Base-by-base conservation (phyloP, 2,329 filamentous ascomycete species). In the Leptodontidium sp. region DNA sequence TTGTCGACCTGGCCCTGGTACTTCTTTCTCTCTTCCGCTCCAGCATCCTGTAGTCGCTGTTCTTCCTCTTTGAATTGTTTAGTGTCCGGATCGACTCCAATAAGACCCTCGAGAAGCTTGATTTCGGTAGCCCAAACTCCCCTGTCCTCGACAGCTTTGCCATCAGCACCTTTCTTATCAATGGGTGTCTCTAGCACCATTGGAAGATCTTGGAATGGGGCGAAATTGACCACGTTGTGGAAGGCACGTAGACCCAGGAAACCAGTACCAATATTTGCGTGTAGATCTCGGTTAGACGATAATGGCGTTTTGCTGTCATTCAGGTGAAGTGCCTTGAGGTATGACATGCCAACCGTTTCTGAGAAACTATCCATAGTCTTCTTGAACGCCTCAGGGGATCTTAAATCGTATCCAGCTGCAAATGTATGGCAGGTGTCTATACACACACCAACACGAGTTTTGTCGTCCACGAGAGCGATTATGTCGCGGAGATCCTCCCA, bases 121-220 rank as follows among this genome's bases (percentile, higher is more conserved):
- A 99, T 98, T 82, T 99, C 96, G 57, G 90, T 86, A 0, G 94
- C 94, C 94, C 95, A 98, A 17, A 98, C 86, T 64, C 87, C 84
- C 79, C 90, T 93, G 79, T 98, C 93, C 77, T 97, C 92, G 47
- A 90, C 80, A 35, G 85, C 84, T 79, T 90, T 90, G 53, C 91
- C 91, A 72, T 90, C 84, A 59, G 84, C 82, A 21, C 87, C 89
- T 57, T 88, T 87, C 47, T 86, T 85, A 70, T 97, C 93, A 71
- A 96, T 95, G 6, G 96, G 96, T n/a, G 96, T 99, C 83, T 99
- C 96, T 8, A 99, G 86, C 1, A 99, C 90, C 88, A 99, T 93
- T 4, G 96, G 96, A 75, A 98, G 81, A 32, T 88, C 88, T 73
- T 91, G 87, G 69, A 98, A 91, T 1, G 88, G 84, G 32, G 86